Evolutionary conservation across 495 filamentous ascomycete species (phyloP), one percentile per base, ranked within the genome.

Genomic region (Penicillium canescens): DNA sequence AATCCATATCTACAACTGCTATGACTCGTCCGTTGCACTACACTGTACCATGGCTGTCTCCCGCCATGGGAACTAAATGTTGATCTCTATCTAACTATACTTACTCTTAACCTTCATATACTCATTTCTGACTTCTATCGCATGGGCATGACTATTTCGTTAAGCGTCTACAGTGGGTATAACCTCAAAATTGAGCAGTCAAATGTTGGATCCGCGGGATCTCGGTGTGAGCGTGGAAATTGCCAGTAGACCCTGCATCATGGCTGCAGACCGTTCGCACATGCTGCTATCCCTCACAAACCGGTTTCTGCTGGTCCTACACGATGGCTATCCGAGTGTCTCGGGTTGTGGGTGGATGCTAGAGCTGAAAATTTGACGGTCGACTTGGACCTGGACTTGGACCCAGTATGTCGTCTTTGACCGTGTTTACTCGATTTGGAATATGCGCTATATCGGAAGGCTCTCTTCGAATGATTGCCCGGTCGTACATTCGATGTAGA

Each of bases 111-210:
- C 9, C 21, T 36, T 2, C 10, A 10, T 11, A 23, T 24, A 24
- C 20, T 8, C 13, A 34, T 37, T 12, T n/a, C 31, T 26, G 40
- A 24, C 35, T 36, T 33, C 18, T 18, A 18, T 52, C 43, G 38
- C 42, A 39, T 41, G 33, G 37, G 13, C 42, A 52, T 45, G 34
- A 52, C 42, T 44, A 35, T 45, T 42, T 44, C 21, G 43, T 20
- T 35, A 52, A 47, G 46, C 46, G 35, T 36, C 33, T 40, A 41
- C 16, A 20, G 52, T 56, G 46, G 47, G 13, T 38, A 52, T 37
- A 48, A 16, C 24, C 21, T 55, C 47, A 46, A 35, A 56, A 35
- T 18, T 47, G 47, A 56, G 47, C 18, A 20, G 28, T 57, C 48
- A 43, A 13, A 45, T 16, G 36, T 10, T 37, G 40, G 20, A 24